phyloP scores from a whole-genome alignment of 371 early-diverging fungal genomes.

The Fennellomyces sp. region DNA sequence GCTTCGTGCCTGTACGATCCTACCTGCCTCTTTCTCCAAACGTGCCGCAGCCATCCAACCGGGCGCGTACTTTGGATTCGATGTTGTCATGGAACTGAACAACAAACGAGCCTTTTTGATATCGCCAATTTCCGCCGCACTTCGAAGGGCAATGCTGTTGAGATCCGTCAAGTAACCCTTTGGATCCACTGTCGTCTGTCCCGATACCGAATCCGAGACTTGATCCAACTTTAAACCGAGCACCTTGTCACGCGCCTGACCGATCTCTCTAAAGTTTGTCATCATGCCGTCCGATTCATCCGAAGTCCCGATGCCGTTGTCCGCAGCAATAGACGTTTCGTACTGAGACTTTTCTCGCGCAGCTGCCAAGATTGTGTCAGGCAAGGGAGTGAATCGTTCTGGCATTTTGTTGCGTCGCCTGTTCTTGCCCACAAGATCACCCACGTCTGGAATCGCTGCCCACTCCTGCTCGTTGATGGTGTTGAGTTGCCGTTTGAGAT shows the following conservation, averaged over 20 bases:
- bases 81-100: conserved; percentile 85
- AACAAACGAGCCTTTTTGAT: conserved; percentile 90
- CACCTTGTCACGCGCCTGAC: conserved; percentile 92
- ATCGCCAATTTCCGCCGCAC: conserved; percentile 92
- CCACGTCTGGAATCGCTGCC: conserved; percentile 92
- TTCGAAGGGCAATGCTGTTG: conserved; percentile 80
- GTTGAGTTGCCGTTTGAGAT: conserved; percentile 83
- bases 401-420: conserved; percentile 67
- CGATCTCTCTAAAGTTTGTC: conserved; percentile 92
- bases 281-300: conserved; percentile 63
- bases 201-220: conserved; percentile 73
- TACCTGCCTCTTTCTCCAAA: conserved; percentile 92
- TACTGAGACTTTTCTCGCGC: conserved; percentile 59
- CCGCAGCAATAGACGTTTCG: conserved; percentile 55
- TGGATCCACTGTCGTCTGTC: conserved; percentile 88
- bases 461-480: conserved; percentile 86
- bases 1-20: conserved; percentile 80
- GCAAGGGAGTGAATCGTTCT: conserved; percentile 80
- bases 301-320: conserved; percentile 49
- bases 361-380: conserved; percentile 82
- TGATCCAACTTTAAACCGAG: conserved; percentile 89
- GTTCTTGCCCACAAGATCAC: conserved; percentile 85
- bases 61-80: conserved; percentile 95
- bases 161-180: conserved; percentile 95
- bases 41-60: conserved; percentile 99